These are phyloP conservation scores for Diaporthe ilicicola DNA, from an alignment of 2,329 filamentous ascomycete genomes.

Conservation along the genomic window DNA sequence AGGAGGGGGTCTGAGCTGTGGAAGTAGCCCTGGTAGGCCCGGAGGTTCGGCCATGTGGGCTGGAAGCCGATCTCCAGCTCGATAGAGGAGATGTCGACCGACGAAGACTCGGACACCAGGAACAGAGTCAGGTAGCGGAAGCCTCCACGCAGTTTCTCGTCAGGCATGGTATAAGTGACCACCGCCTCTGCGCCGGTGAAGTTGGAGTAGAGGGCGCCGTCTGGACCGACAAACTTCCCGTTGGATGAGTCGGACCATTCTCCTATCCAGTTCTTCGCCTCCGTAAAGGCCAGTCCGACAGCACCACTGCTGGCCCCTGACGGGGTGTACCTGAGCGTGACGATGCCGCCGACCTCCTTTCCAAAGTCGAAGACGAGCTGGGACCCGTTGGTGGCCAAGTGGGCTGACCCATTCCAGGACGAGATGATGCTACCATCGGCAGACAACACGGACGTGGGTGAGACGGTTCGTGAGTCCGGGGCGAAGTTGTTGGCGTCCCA, in stretches of 20 bases:
- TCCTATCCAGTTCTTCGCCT: conserved; percentile 57
- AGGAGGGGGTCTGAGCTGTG: conserved; percentile 57
- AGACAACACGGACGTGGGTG: conserved; percentile 53
- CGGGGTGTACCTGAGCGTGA: conserved; percentile 58
- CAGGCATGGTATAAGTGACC: conserved; percentile 50
- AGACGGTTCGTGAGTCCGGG: conserved; percentile 58
- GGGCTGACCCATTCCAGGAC: conserved; percentile 38
- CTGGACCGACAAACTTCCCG: conserved; percentile 51
- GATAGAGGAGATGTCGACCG: conserved; percentile 44
- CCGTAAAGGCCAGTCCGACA: conserved; percentile 56
- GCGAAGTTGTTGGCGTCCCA: conserved; percentile 69
- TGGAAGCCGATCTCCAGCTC: conserved; percentile 48
- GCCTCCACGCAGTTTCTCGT: conserved; percentile 55
- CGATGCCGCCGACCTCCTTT: conserved; percentile 64
- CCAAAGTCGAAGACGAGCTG: conserved; percentile 68
- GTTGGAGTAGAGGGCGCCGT: conserved; percentile 56
- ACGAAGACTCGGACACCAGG: conserved; percentile 35
- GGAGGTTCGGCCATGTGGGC: conserved; percentile 54
- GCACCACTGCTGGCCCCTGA: conserved; percentile 45
- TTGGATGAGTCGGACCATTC: conserved; percentile 58
- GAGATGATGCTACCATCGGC: conserved; percentile 43
- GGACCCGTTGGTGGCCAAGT: conserved; percentile 54
- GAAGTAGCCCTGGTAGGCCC: conserved; percentile 64
- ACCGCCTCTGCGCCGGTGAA: conserved; percentile 45
- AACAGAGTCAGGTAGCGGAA: conserved; percentile 62